phyloP scores from a whole-genome alignment of 306 rosid genomes.

The Carpinus viminea region DNA sequence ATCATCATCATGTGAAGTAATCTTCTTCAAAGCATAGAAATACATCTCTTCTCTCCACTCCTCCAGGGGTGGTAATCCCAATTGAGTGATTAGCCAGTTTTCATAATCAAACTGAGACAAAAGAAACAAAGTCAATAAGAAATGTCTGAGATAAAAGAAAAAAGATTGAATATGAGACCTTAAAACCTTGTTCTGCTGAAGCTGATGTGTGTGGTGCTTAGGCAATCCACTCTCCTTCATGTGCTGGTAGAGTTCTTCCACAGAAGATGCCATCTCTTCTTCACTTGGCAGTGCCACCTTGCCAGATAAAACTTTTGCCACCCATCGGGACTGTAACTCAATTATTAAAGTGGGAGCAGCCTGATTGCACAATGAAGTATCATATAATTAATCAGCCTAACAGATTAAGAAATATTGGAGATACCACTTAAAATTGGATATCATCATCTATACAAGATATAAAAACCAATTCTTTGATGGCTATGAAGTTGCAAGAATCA shows the following conservation, averaged over 20 bases:
- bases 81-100: neutral
- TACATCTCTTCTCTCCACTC: neutral
- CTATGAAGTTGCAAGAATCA: neutral
- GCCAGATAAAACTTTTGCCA: neutral
- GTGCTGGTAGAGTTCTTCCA: neutral
- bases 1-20: neutral
- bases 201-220: slow-evolving; percentile 1
- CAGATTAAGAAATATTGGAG: neutral
- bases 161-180: neutral
- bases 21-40: neutral
- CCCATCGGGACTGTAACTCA: slow-evolving; percentile 1
- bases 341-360: neutral
- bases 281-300: neutral
- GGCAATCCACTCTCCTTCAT: neutral
- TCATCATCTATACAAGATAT: too few relatives aligned
- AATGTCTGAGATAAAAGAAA: neutral
- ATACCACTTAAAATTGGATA: too few relatives aligned
- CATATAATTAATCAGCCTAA: neutral
- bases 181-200: neutral
- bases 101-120: neutral
- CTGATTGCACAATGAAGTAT: neutral
- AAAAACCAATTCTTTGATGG: too few relatives aligned
- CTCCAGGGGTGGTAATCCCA: neutral
- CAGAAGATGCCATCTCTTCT: neutral
- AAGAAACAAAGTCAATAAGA: neutral